Conservation (phyloP, 768 basidiomycete species). For the Strobilomyces dryophilus region DNA sequence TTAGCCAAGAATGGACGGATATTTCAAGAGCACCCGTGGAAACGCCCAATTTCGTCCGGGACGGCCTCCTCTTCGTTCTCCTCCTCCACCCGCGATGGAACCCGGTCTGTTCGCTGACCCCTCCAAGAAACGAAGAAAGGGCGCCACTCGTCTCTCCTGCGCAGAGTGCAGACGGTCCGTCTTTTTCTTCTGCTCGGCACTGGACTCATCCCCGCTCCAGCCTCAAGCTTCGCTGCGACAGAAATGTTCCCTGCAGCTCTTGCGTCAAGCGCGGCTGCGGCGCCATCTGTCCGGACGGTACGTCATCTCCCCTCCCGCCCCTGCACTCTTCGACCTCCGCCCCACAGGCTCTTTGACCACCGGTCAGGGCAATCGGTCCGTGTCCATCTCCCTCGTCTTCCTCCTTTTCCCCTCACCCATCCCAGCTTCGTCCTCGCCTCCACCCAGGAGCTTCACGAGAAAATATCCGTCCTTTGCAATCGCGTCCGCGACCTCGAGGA, state of each 20-base stretch:
- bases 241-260: slow-evolving; percentile 71
- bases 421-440: slow-evolving; percentile 73
- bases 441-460: slow-evolving; percentile 78
- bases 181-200: too few relatives aligned
- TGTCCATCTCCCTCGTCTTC: background rate
- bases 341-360: slow-evolving; percentile 69
- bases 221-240: slow-evolving; percentile 52
- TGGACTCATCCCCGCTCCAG: slow-evolving; percentile 4
- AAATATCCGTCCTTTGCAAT: slow-evolving; percentile 67
- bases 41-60: slow-evolving; percentile 11
- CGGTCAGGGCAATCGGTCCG: slow-evolving; percentile 75
- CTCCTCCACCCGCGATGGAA: slow-evolving; percentile 24
- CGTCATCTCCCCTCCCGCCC: slow-evolving; percentile 23
- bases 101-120: slow-evolving; percentile 28
- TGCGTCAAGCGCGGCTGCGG: slow-evolving; percentile 79
- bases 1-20: slow-evolving; percentile 23
- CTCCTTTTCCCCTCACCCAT: background rate
- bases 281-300: slow-evolving; percentile 78
- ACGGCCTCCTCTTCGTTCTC: slow-evolving; percentile 23
- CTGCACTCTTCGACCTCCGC: slow-evolving; percentile 16
- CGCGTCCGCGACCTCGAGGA: slow-evolving; percentile 80
- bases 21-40: slow-evolving; percentile 15
- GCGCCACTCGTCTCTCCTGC: slow-evolving; percentile 73
- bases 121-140: slow-evolving; percentile 59
- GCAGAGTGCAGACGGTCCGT: slow-evolving; percentile 73